Base-by-base conservation (phyloP, 106 monocot species). In the Vanilla planifolia region DNA sequence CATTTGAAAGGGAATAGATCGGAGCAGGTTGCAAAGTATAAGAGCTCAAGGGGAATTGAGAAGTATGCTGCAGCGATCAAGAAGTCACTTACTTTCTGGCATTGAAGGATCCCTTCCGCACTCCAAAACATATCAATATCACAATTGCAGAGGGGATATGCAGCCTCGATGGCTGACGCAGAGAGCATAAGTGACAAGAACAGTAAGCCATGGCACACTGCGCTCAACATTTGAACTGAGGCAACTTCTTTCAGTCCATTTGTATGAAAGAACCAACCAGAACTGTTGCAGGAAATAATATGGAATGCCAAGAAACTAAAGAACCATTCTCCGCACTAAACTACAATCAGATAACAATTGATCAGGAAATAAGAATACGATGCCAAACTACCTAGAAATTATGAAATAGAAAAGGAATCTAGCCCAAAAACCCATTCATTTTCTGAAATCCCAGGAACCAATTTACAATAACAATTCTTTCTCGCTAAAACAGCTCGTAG, bases 31-130 rank as follows among this genome's bases (percentile, higher is more conserved):
- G 77, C 74, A 35, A 89, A 89, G 68, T 80, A 89, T 4, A 89
- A 19, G 17, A 89, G 83, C 70, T 89, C 88, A 5, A 87, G 69
- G 5, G 86, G 86, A n/a, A 87, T 87, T 5, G 86, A 87, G 73
- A 87, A 87, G 66, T 89, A 89, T 17, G 88, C 88, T 0, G 77
- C 51, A 1, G 83, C 88, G 52, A 89, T 89, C 51, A 89, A 55
- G 32, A 80, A 77, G 52, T 89, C 88, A 50, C 88, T 63, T 2
- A 72, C 77, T 51, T 80, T 89, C 67, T 89, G 88, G 63, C 80
- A 80, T 13, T 64, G 74, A 25, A 74, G 67, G 45, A 83, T 83
- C 37, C n/a, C 52, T 32, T 80, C 83, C 13, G 60, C 17, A 21
- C 61, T 79, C 75, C 75, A 79, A 20, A 73, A 22, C 47, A 71